Evolutionary conservation across 257 asterid species (phyloP).

Genomic region (Solanum chmielewskii): DNA sequence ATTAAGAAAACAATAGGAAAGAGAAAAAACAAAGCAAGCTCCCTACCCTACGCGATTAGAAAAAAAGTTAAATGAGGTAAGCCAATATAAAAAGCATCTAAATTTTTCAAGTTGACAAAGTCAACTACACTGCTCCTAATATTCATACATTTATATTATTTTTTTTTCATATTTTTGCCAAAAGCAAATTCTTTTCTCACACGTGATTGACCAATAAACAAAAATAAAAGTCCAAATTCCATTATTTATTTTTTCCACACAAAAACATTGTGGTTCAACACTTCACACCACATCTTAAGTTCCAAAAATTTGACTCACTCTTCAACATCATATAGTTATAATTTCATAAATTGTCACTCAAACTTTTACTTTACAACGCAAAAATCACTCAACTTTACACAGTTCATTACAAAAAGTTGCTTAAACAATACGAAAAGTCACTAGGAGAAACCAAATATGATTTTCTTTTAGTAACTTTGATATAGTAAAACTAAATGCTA

Average conservation of each 20-base stretch:
- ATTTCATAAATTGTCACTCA: not conserved
- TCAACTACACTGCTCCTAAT: not conserved
- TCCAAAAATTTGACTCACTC: not conserved
- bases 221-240: not conserved
- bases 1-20: not conserved
- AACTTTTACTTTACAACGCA: not conserved
- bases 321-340: not conserved
- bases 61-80: not conserved
- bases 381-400: too few species aligned
- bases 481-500: not conserved
- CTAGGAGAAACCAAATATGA: not conserved
- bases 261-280: not conserved
- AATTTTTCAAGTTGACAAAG: not conserved
- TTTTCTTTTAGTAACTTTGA: not conserved
- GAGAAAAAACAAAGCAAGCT: not conserved
- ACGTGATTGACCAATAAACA: not conserved
- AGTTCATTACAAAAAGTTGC: not conserved
- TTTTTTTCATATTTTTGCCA: not conserved
- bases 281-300: not conserved
- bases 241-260: not conserved
- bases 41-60: not conserved
- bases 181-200: not conserved
- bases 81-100: not conserved
- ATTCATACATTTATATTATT: not conserved
- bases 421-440: not conserved